phyloP scores from a whole-genome alignment of 1,139 yeast genomes.

The Taphrina flavorubra region DNA sequence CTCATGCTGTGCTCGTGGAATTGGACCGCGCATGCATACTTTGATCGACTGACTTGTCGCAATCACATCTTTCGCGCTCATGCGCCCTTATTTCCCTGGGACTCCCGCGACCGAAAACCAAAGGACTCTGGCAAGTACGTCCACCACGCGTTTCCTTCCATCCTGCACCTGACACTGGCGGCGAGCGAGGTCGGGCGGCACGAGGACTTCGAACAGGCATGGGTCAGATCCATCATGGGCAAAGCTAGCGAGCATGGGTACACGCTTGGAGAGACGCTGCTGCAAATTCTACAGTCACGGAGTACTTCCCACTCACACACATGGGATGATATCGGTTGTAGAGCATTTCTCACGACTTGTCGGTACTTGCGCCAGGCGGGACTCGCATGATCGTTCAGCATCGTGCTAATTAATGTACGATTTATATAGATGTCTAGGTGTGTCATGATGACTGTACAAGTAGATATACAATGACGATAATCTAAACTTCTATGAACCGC shows the following conservation, averaged over 20 bases:
- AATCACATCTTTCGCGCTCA: slow-evolving; percentile 13
- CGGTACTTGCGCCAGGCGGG: slow-evolving; percentile 7
- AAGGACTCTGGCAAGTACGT: slow-evolving; percentile 12
- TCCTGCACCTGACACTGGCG: slow-evolving; percentile 6
- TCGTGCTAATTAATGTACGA: too few species aligned
- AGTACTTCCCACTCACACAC: not conserved
- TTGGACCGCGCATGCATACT: not conserved
- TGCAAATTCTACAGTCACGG: slow-evolving; percentile 11
- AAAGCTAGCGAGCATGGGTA: slow-evolving; percentile 5
- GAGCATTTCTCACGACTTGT: slow-evolving; percentile 6
- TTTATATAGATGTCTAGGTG: too few species aligned
- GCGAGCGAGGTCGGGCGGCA: slow-evolving; percentile 4
- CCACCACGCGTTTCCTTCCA: slow-evolving; percentile 26
- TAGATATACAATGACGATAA: not conserved
- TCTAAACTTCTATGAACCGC: not conserved
- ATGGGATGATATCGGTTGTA: slow-evolving; percentile 15
- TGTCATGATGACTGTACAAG: not conserved
- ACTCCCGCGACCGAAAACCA: not conserved
- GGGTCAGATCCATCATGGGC: slow-evolving; percentile 8
- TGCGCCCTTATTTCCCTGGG: slow-evolving; percentile 8
- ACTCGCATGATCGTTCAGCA: not conserved
- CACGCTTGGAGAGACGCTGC: slow-evolving; percentile 10
- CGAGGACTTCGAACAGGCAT: not conserved
- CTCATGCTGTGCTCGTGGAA: slow-evolving; percentile 13
- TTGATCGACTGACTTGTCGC: not conserved